A percentile compares a stretch with the other conserved stretches of the same genome.
Evolutionary conservation across 306 rosid genomes (phyloP).

Genomic region (Macrotyloma uniflorum): DNA sequence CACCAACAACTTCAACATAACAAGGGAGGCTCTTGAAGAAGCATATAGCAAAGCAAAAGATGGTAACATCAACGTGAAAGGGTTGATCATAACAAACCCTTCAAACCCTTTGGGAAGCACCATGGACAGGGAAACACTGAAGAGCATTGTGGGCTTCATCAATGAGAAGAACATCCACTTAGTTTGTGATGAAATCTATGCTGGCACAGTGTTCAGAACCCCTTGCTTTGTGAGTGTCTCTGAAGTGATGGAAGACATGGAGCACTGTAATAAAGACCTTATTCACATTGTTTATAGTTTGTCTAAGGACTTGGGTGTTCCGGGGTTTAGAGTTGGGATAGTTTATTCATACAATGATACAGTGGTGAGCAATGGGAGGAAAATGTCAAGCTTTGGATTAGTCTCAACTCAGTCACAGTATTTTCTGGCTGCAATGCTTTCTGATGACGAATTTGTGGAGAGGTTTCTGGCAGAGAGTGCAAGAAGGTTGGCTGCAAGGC

Average conservation of each 20-base stretch:
- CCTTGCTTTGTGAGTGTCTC: slow-evolving; percentile 60
- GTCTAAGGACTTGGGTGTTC: slow-evolving; percentile 92
- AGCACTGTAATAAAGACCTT: slow-evolving; percentile 54
- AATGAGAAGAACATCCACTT: slow-evolving; percentile 75
- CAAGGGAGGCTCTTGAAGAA: slow-evolving; percentile 66
- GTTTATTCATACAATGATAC: slow-evolving; percentile 78
- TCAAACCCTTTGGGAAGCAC: slow-evolving; percentile 87
- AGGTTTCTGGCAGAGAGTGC: slow-evolving; percentile 55
- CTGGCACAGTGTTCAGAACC: slow-evolving; percentile 64
- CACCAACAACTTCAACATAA: slow-evolving; percentile 68
- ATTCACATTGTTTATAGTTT: slow-evolving; percentile 78
- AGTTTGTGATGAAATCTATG: slow-evolving; percentile 87
- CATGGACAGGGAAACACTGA: slow-evolving; percentile 58
- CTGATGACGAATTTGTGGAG: slow-evolving; percentile 56
- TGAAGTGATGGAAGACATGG: slow-evolving; percentile 60
- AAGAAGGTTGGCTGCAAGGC: slow-evolving; percentile 55
- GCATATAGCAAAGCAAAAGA: slow-evolving; percentile 64
- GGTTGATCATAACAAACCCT: slow-evolving; percentile 82
- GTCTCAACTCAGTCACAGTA: slow-evolving; percentile 81
- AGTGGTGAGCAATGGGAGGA: slow-evolving; percentile 59
- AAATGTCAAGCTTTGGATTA: slow-evolving; percentile 90
- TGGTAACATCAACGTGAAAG: slow-evolving; percentile 62
- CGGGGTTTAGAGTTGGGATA: slow-evolving; percentile 84
- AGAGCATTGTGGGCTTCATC: slow-evolving; percentile 62
- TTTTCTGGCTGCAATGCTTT: slow-evolving; percentile 67